phyloP scores from a whole-genome alignment of 441 rosid species.

The Populus hybrid region DNA sequence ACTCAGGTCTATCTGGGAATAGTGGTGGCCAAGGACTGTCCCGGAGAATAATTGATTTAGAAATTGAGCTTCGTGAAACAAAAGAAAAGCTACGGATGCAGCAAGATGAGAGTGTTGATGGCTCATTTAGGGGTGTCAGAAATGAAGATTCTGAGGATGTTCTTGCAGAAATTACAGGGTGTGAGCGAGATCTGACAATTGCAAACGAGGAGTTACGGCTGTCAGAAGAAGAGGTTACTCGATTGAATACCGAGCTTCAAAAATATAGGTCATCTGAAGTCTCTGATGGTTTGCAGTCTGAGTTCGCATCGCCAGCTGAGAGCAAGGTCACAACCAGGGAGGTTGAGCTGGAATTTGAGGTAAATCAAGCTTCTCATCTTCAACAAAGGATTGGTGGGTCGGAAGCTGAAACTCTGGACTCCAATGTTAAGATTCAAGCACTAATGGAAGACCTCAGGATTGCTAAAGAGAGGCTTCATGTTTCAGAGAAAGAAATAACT shows the following conservation, averaged over 20 bases:
- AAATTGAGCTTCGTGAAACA: conserved; percentile 62
- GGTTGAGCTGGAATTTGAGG: conserved; percentile 18
- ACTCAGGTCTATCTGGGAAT: conserved; percentile 41
- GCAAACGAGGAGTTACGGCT: conserved; percentile 49
- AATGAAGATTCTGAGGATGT: conserved; percentile 34
- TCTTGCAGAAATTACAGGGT: conserved; percentile 34
- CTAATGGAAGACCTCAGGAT: conserved; percentile 53
- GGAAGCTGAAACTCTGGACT: conserved; percentile 24
- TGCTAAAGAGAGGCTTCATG: conserved; percentile 47
- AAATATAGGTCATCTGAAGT: conserved; percentile 23
- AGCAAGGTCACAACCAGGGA: conserved; percentile 8
- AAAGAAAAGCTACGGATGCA: conserved; percentile 63
- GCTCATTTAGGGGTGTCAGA: conserved; percentile 21
- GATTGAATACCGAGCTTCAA: conserved; percentile 54
- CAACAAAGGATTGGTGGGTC: conserved; percentile 1
- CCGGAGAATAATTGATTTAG: conserved; percentile 57
- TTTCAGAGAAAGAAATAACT: conserved; percentile 47
- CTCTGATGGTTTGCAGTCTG: conserved; percentile 17
- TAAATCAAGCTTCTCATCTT: conserved; percentile 11
- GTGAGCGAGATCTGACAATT: conserved; percentile 51
- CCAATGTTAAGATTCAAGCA: conserved; percentile 31
- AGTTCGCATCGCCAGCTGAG: conserved; percentile 14
- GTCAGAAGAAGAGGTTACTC: conserved; percentile 48
- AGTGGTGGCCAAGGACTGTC: conserved; percentile 46
- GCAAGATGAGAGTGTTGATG: conserved; percentile 46